A percentile compares a stretch with the other conserved stretches of the same genome.
phyloP scores from a whole-genome alignment of 2,329 filamentous ascomycete species.

The Hypoxylon sp. region DNA sequence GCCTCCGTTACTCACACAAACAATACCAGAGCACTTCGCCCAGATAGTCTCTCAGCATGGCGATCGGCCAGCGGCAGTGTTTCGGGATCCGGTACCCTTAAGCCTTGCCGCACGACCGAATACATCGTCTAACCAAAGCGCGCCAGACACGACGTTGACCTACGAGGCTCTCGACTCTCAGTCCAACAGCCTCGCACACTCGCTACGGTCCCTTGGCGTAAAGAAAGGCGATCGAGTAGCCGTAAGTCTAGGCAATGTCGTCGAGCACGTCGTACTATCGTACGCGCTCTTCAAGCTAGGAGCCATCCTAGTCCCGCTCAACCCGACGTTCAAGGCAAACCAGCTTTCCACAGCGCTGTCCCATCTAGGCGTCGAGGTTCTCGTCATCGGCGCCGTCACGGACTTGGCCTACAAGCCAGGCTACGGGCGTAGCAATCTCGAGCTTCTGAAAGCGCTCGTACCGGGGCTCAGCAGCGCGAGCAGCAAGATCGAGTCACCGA shows the following conservation, averaged over 20 bases:
- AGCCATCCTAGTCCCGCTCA: constrained; percentile 91
- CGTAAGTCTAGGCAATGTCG: constrained; percentile 83
- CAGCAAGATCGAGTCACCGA: constrained; percentile 51
- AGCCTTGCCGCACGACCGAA: constrained; percentile 32
- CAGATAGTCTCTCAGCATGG: constrained; percentile 70
- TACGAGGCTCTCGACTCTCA: constrained; percentile 78
- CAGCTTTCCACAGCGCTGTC: constrained; percentile 82
- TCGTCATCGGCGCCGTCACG: constrained; percentile 88
- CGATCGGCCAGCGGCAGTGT: constrained; percentile 68
- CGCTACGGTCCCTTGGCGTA: constrained; percentile 75
- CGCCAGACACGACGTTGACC: constrained; percentile 72
- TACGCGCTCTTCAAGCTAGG: constrained; percentile 95
- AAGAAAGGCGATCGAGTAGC: constrained; percentile 85
- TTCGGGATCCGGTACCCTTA: constrained; percentile 53
- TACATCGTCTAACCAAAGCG: constrained; percentile 52
- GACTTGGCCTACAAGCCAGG: constrained; percentile 75
- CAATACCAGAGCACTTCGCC: constrained; percentile 77
- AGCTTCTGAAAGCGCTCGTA: constrained; percentile 56
- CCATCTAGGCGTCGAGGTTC: constrained; percentile 75
- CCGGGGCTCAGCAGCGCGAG: constrained; percentile 52
- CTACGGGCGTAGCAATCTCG: constrained; percentile 61
- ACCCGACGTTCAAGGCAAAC: constrained; percentile 83
- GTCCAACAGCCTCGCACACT: constrained; percentile 79
- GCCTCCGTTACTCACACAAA: constrained; percentile 72
- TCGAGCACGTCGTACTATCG: constrained; percentile 83